Percentiles rank a stretch among this genome's conserved stretches.
phyloP scores from a whole-genome alignment of 352 stramenopile genomes.

The Phytopythium oedochilum region DNA sequence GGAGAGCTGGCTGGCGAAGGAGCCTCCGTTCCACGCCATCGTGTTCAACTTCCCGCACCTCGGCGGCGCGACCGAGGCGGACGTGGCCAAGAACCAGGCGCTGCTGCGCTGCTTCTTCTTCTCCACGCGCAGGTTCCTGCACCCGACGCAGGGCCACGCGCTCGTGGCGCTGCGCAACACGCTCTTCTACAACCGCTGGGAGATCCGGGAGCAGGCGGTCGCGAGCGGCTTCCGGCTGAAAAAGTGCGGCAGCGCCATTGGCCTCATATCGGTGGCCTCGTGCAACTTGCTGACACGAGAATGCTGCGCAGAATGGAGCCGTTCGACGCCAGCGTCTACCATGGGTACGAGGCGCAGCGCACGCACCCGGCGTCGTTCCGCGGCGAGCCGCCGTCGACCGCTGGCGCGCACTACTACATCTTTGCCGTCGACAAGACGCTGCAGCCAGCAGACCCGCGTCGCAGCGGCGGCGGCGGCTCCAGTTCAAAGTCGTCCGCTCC shows the following conservation, averaged over 20 bases:
- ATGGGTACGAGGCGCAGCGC: slow-evolving; percentile 70
- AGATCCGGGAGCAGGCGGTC: slow-evolving; percentile 62
- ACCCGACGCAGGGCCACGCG: slow-evolving; percentile 56
- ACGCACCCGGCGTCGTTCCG: slow-evolving; percentile 73
- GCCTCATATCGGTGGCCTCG: no score
- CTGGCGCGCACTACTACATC: slow-evolving; percentile 62
- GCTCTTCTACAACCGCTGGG: slow-evolving; percentile 83
- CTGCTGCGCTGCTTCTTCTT: slow-evolving; percentile 76
- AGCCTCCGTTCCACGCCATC: slow-evolving; percentile 55
- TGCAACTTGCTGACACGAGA: neutral
- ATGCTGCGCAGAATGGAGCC: slow-evolving; percentile 33
- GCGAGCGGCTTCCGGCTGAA: slow-evolving; percentile 64
- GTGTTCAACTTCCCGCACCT: slow-evolving; percentile 88
- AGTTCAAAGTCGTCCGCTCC: neutral
- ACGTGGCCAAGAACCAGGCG: slow-evolving; percentile 80
- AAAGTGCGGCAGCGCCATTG: slow-evolving; percentile 43
- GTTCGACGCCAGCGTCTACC: slow-evolving; percentile 65
- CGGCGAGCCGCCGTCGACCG: slow-evolving; percentile 66
- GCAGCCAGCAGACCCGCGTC: slow-evolving; percentile 22
- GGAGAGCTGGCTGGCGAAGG: slow-evolving; percentile 38
- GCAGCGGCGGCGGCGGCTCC: neutral
- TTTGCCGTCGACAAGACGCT: slow-evolving; percentile 41
- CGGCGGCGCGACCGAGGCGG: slow-evolving; percentile 73
- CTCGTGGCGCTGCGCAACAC: slow-evolving; percentile 74
- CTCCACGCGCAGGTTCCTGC: slow-evolving; percentile 50